Evolutionary conservation across 495 filamentous ascomycete genomes (phyloP).

Genomic region (Penicillium verhagenii): DNA sequence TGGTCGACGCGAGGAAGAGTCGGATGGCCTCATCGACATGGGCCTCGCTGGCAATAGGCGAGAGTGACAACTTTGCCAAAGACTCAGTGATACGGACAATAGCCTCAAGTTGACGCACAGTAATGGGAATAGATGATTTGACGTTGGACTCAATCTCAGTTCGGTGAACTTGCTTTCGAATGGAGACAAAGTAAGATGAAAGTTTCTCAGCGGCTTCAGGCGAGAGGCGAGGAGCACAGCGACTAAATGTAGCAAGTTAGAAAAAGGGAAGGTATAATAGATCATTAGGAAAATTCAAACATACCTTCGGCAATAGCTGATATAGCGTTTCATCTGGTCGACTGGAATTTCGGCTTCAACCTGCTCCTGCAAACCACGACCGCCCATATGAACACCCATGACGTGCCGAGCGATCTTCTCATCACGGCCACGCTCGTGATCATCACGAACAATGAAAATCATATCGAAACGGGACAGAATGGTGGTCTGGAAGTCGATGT

Average conservation of each 20-base stretch:
- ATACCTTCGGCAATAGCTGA: constrained; percentile 95
- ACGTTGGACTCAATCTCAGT: constrained; percentile 82
- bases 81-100: constrained; percentile 97
- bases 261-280: constrained; percentile 24
- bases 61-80: constrained; percentile 85
- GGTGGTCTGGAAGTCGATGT: constrained; percentile 99
- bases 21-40: constrained; percentile 99
- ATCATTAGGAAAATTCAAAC: constrained; percentile 24
- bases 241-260: constrained; percentile 48
- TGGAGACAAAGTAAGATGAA: constrained; percentile 94
- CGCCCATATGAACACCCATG: constrained; percentile 96
- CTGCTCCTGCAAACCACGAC: constrained; percentile 78
- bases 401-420: constrained; percentile 95
- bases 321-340: constrained; percentile 97
- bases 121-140: constrained; percentile 93
- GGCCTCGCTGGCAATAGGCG: constrained; percentile 77
- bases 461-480: constrained; percentile 99
- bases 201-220: constrained; percentile 94
- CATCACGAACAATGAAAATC: constrained; percentile 98
- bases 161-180: constrained; percentile 90
- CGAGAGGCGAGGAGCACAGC: constrained; percentile 89
- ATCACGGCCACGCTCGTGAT: constrained; percentile 85
- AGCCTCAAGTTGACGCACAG: constrained; percentile 93
- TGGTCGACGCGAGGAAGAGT: constrained; percentile 93
- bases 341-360: constrained; percentile 83